Evolutionary conservation across 176 grass and related monocot genomes (phyloP).

Genomic region (Cenchrus americanus): DNA sequence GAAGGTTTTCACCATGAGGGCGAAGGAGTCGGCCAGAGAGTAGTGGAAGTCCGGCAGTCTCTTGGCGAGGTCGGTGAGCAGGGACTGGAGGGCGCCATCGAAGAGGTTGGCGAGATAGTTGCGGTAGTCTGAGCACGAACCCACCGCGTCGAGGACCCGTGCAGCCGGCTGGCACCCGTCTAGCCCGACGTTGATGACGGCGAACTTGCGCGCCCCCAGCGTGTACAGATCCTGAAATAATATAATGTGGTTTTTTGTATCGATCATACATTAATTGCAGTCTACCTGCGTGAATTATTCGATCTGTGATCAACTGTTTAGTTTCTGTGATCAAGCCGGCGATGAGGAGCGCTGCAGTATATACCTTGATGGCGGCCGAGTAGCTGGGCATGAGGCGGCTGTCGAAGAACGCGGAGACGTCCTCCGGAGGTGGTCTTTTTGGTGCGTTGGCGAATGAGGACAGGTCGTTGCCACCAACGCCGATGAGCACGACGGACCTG

Average conservation of each 20-base stretch:
- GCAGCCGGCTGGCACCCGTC: constrained; percentile 28
- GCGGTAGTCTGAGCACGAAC: constrained; percentile 10
- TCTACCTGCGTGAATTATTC: too few species aligned
- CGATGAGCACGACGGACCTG: constrained; percentile 34
- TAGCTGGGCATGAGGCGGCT: constrained; percentile 43
- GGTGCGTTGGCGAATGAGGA: not conserved
- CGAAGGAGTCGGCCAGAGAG: constrained; percentile 36
- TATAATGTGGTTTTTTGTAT: too few species aligned
- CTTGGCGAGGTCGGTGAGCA: not conserved
- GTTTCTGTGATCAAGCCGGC: too few species aligned
- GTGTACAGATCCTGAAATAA: not conserved
- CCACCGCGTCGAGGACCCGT: not conserved
- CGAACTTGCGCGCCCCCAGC: constrained; percentile 52
- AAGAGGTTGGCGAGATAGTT: constrained; percentile 34
- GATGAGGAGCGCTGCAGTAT: too few species aligned
- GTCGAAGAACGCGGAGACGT: not conserved
- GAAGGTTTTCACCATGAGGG: not conserved
- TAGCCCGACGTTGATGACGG: constrained; percentile 24
- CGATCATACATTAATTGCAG: too few species aligned
- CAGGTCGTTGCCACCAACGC: constrained; percentile 37
- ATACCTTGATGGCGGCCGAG: constrained; percentile 15
- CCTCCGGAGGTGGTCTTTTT: not conserved
- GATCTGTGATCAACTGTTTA: too few species aligned
- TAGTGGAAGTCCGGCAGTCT: constrained; percentile 29
- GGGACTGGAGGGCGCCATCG: not conserved